phyloP scores from a whole-genome alignment of 495 filamentous ascomycete species.

The Neurospora sp. region DNA sequence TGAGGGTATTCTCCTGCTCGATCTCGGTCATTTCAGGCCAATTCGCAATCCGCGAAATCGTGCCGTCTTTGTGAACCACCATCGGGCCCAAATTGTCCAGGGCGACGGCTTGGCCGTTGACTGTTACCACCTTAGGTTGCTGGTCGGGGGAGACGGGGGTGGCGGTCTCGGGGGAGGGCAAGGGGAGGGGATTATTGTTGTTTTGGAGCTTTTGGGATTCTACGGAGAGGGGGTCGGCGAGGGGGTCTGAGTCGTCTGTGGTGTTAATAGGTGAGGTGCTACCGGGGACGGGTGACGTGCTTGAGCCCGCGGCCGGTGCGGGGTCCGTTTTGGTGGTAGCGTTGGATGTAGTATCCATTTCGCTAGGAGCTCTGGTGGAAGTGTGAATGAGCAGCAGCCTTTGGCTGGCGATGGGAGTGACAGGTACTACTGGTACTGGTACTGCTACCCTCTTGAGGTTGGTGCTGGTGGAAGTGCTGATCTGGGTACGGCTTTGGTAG shows the following conservation, averaged over 20 bases:
- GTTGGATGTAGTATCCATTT: neutral
- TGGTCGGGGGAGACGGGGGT: neutral
- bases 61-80: conserved; percentile 58
- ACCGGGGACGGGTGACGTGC: neutral
- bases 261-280: neutral
- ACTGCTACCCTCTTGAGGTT: neutral
- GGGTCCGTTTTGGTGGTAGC: neutral
- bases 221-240: neutral
- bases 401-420: neutral
- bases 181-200: conserved; percentile 2
- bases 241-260: neutral
- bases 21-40: conserved; percentile 57
- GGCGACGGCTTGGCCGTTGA: conserved; percentile 37
- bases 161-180: conserved; percentile 16
- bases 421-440: neutral
- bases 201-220: neutral
- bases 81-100: conserved; percentile 55
- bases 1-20: conserved; percentile 50
- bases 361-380: neutral
- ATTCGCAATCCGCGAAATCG: conserved; percentile 54
- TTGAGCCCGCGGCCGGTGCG: neutral
- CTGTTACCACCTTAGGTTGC: conserved; percentile 37
- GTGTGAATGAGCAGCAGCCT: neutral
- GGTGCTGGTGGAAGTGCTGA: neutral
- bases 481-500: neutral